These are phyloP conservation scores for Candida schatavii DNA, from an alignment of 805 yeast species.

Conservation along the genomic window DNA sequence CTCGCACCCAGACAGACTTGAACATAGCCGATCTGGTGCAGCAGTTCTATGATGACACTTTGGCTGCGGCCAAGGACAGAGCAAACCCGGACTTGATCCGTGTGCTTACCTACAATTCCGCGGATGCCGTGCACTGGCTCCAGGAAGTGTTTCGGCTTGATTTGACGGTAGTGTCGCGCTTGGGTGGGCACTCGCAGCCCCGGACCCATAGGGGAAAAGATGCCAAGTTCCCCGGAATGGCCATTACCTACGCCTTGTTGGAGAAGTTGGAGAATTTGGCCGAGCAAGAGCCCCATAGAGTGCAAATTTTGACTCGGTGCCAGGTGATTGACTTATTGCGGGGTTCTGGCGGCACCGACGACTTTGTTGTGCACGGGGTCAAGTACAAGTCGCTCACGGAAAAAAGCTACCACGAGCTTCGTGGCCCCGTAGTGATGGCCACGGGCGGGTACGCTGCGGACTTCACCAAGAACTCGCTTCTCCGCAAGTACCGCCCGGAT, in stretches of 20 bases:
- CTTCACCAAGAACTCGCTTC: conserved; percentile 49
- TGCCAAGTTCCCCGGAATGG: conserved; percentile 63
- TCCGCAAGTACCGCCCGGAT: conserved; percentile 58
- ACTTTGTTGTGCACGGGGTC: conserved; percentile 26
- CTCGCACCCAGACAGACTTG: conserved; percentile 53
- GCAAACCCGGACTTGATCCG: conserved; percentile 59
- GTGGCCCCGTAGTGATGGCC: conserved; percentile 60
- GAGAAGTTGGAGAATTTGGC: conserved; percentile 48
- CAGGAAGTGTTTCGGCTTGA: conserved; percentile 61
- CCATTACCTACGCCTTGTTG: conserved; percentile 54
- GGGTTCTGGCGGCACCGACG: conserved; percentile 22
- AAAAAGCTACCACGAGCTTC: conserved; percentile 28
- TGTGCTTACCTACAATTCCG: conserved; percentile 59
- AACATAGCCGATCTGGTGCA: conserved; percentile 55
- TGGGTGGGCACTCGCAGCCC: conserved; percentile 80
- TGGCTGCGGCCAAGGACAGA: conserved; percentile 59
- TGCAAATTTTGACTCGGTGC: conserved; percentile 37
- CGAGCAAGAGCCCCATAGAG: conserved; percentile 43
- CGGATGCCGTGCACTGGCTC: conserved; percentile 71
- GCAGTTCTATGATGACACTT: conserved; percentile 62
- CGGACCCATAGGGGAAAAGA: conserved; percentile 80
- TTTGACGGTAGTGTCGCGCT: conserved; percentile 63
- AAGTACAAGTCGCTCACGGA: conserved; percentile 31
- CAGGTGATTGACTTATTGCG: conserved; percentile 43
- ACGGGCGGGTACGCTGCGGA: conserved; percentile 72